A percentile compares a stretch with the other conserved stretches of the same genome.
phyloP scores from a whole-genome alignment of 768 basidiomycete genomes.

The Strobilomyces confusus region DNA sequence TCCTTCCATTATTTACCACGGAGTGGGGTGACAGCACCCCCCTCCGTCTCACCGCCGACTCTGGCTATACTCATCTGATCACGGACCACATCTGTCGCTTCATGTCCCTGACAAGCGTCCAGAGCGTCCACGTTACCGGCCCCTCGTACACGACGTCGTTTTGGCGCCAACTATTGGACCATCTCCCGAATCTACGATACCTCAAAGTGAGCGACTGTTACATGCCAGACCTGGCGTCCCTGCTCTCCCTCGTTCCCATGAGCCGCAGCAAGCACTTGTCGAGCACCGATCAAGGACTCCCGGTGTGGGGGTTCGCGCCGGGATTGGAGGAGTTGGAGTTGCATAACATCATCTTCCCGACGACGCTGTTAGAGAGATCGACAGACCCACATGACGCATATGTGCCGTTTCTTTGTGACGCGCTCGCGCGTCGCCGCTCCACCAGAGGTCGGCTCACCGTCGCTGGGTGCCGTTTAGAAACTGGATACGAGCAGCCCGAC shows the following conservation, averaged over 20 bases:
- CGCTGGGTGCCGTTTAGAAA: too few relatives aligned
- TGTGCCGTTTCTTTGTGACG: too few relatives aligned
- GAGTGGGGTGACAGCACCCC: background rate
- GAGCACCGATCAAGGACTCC: background rate
- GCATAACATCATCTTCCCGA: too few relatives aligned
- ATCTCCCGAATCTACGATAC: background rate
- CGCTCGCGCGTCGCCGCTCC: too few relatives aligned
- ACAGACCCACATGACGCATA: too few relatives aligned
- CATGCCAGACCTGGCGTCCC: background rate
- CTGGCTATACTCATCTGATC: constrained; percentile 9
- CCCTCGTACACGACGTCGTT: background rate
- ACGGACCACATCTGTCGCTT: background rate
- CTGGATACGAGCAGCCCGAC: too few relatives aligned
- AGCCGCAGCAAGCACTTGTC: too few relatives aligned
- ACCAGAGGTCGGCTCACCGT: too few relatives aligned
- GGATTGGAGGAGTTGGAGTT: background rate
- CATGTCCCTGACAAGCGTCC: background rate
- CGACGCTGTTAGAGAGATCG: too few relatives aligned
- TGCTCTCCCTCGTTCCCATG: background rate
- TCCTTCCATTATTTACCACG: background rate
- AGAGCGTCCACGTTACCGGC: background rate
- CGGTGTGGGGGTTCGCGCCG: background rate
- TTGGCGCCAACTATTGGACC: background rate
- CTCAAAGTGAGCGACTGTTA: background rate
- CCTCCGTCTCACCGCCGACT: background rate